These are phyloP conservation scores for Cryptococcus jaspeensis DNA, from an alignment of 1,284 basidiomycete genomes.

Conservation along the genomic window DNA sequence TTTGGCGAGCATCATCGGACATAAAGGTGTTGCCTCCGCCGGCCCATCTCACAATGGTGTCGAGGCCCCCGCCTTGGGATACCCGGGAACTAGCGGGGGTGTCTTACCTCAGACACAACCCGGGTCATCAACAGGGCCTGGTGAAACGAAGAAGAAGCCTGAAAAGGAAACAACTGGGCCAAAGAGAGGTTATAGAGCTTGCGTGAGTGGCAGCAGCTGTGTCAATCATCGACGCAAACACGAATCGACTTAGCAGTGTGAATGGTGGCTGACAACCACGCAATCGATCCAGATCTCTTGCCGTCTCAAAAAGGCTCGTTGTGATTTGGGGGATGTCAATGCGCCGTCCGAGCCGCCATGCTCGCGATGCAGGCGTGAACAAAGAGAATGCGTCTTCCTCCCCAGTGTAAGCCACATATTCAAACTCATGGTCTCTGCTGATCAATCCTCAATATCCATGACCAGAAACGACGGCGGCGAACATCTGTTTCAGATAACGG, in stretches of 20 bases:
- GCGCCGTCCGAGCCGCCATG: constrained; percentile 53
- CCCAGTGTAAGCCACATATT: constrained; percentile 43
- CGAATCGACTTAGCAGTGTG: too few relatives aligned
- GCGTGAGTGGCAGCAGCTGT: constrained; percentile 34
- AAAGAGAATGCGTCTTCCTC: constrained; percentile 52
- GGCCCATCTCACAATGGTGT: neutral
- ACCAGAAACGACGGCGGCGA: constrained; percentile 42
- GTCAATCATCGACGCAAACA: too few relatives aligned
- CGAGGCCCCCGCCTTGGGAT: neutral
- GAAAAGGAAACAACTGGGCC: constrained; percentile 30
- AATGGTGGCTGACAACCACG: too few relatives aligned
- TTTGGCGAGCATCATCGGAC: constrained; percentile 3
- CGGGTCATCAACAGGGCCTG: neutral
- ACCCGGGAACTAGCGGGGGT: neutral
- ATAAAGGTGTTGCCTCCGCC: neutral
- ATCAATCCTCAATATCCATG: constrained; percentile 5
- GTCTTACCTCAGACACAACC: constrained; percentile 8
- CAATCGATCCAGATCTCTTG: constrained; percentile 47
- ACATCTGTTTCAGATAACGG: constrained; percentile 19
- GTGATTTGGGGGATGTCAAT: constrained; percentile 54
- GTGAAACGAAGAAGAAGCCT: constrained; percentile 16
- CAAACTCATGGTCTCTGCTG: too few relatives aligned
- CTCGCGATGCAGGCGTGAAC: constrained; percentile 52
- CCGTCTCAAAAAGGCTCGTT: constrained; percentile 52
- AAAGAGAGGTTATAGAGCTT: constrained; percentile 46